Evolutionary conservation across 306 rosid species (phyloP).

Genomic region (Purshia tridentata): DNA sequence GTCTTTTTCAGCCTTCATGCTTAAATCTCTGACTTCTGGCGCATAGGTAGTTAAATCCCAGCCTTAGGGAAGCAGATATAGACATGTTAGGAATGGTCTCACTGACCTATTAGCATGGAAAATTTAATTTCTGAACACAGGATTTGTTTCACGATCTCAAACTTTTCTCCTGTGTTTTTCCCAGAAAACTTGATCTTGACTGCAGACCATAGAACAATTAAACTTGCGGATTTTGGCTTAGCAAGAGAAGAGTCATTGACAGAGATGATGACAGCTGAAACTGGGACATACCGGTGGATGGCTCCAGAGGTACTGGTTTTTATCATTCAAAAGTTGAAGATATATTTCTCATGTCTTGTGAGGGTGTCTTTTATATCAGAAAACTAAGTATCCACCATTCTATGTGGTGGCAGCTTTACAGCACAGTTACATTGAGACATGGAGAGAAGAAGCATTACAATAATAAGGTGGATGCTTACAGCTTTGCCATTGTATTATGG

Average conservation of each 20-base stretch:
- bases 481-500: conserved; percentile 97
- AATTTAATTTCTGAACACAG: not conserved
- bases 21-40: not conserved
- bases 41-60: not conserved
- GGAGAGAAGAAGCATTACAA: conserved; percentile 98
- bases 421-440: conserved; percentile 90
- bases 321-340: conserved; percentile 14
- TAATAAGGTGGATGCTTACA: conserved; percentile 91
- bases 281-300: conserved; percentile 98
- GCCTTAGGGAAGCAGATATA: not conserved
- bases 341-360: conserved; percentile 1
- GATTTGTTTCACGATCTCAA: not conserved
- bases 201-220: conserved; percentile 73
- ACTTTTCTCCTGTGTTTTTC: conserved; percentile 14
- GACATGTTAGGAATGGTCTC: not conserved
- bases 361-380: conserved; percentile 11
- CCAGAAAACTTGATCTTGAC: conserved; percentile 87
- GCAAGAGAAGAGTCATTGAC: conserved; percentile 96
- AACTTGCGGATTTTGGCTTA: conserved; percentile 89
- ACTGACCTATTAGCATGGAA: not conserved
- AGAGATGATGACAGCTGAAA: conserved; percentile 99
- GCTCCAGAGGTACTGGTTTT: conserved; percentile 75
- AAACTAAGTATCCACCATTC: conserved; percentile 20
- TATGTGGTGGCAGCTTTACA: conserved; percentile 71
- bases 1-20: not conserved